A percentile compares a stretch with the other conserved stretches of the same genome.
These are phyloP conservation scores for Rhodotorula babjevae DNA, from an alignment of 768 basidiomycete genomes.

Conservation along the genomic window DNA sequence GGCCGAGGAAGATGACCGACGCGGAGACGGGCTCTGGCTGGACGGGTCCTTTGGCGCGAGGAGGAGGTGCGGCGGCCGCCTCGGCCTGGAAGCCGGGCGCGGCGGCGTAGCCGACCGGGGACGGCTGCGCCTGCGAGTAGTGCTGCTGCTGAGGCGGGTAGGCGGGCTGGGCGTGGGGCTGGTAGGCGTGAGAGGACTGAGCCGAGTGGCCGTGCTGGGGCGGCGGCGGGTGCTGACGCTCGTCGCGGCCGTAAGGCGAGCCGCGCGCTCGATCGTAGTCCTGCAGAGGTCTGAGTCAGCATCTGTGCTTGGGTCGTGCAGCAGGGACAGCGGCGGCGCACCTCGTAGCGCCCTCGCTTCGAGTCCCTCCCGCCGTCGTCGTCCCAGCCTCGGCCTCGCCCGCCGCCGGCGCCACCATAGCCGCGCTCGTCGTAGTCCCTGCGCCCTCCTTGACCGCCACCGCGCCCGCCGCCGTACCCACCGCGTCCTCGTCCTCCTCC, in stretches of 20 bases:
- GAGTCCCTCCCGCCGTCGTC: constrained; percentile 13
- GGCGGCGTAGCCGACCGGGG: neutral
- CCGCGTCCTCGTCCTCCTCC: neutral
- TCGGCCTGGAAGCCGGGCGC: neutral
- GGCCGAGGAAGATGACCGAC: constrained; percentile 41
- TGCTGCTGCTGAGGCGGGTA: neutral
- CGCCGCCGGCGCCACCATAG: neutral
- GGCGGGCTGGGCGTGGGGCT: neutral
- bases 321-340: neutral
- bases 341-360: constrained; percentile 27
- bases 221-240: neutral
- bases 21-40: constrained; percentile 37
- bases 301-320: accelerated
- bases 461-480: no score
- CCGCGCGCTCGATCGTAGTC: constrained; percentile 5
- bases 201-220: neutral
- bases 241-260: neutral
- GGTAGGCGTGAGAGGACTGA: neutral
- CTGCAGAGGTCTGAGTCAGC: neutral
- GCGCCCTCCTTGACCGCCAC: no score
- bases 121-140: neutral
- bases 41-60: constrained; percentile 15
- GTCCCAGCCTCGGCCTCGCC: constrained; percentile 7
- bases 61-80: neutral
- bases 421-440: neutral